These are phyloP conservation scores for Penicillium sp. DNA, from an alignment of 2,329 filamentous ascomycete species.

Conservation along the genomic window DNA sequence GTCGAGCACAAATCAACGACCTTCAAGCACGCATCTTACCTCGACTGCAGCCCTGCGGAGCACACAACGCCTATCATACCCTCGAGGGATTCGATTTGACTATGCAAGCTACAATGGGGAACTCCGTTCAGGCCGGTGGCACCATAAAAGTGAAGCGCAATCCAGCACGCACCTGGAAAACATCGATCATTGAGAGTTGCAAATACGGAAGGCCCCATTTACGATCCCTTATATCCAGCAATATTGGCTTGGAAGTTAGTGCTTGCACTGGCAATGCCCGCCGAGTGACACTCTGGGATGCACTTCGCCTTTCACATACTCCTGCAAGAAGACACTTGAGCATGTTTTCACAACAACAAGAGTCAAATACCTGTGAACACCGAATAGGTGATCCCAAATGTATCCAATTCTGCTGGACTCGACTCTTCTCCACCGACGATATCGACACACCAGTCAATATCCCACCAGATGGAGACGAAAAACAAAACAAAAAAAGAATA, in stretches of 20 bases:
- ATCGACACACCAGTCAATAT: constrained; percentile 1
- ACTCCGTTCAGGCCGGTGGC: neutral
- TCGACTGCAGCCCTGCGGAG: neutral
- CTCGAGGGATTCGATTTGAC: neutral
- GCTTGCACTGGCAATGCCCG: constrained; percentile 23
- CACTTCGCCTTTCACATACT: constrained; percentile 19
- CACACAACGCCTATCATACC: neutral
- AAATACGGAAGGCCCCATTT: constrained; percentile 5
- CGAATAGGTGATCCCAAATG: constrained; percentile 14
- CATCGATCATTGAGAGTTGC: constrained; percentile 6
- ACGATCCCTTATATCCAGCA: constrained; percentile 8
- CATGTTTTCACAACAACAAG: neutral
- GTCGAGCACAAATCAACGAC: neutral
- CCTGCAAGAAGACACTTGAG: neutral
- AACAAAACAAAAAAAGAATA: neutral
- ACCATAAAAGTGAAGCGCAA: neutral
- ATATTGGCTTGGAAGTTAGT: constrained; percentile 22
- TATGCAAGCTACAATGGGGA: neutral
- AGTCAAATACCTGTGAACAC: constrained; percentile 7
- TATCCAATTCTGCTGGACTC: constrained; percentile 18
- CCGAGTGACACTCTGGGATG: constrained; percentile 21
- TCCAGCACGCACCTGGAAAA: neutral
- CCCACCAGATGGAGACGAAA: neutral
- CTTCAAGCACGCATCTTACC: neutral
- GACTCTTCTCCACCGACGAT: neutral